Evolutionary conservation across 179 eudicot species (phyloP), one percentile per base, ranked within the genome.

Genomic region (Pouteria campechiana): DNA sequence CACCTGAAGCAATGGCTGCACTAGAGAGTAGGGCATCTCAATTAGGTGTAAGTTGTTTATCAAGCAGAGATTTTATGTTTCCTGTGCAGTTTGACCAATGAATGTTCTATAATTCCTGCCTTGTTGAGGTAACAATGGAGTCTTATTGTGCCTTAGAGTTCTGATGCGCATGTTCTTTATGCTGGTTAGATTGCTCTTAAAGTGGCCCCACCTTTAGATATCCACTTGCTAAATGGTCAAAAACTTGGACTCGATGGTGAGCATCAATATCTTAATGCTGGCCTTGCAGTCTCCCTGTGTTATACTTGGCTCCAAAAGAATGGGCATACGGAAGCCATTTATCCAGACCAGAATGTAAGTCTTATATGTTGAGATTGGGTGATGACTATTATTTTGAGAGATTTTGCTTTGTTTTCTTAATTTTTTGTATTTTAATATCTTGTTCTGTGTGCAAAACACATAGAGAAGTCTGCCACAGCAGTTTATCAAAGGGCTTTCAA

Each of bases 181-280:
- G 50, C 20, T 60, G 48, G 59, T 69, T 51, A 48, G 99, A 81
- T 92, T 21, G 68, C 66, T 58, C 78, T 92, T 55, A 69, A 78
- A 70, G 83, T 80, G 32, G 76, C 55, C 46, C 47, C 75, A 22
- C 81, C 89, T 3, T 48, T 88, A 65, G 75, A 88, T 45, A 58
- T 64, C 7, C 54, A 52, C 45, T 41, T 70, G 58, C 73, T 92
- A 42, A 65, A 68, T 30, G 88, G 83, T 37, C 43, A 50, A 40
- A 73, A 58, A 40, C 94, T 88, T 44, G 94, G 96, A 63, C 96
- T 92, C 25, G 69, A 61, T 37, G 99, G 99, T 9, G 92, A 78
- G 39, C 99, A 92, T 63, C 99, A 92, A 48, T 88, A 71, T 48
- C 20, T 74, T 32, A 92, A 92, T 68, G 99, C 99, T 49, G 93